Evolutionary conservation across 1,139 yeast species (phyloP).

Genomic region (Torulaspora pretoriensis): DNA sequence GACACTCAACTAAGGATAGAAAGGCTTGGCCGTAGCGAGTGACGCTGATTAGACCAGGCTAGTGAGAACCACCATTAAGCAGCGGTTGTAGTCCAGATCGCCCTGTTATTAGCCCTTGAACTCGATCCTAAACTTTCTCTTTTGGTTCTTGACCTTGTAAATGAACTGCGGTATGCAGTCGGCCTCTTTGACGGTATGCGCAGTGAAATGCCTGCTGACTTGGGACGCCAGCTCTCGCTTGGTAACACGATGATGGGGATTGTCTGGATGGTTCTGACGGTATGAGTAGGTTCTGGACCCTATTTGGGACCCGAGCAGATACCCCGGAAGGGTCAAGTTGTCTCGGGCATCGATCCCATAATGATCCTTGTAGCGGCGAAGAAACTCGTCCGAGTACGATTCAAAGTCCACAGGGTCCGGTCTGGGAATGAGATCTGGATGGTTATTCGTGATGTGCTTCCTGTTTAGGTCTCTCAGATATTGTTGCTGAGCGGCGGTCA

Average conservation of each 20-base stretch:
- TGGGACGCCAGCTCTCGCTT: slow-evolving; percentile 30
- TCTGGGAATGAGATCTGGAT: slow-evolving; percentile 21
- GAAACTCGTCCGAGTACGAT: slow-evolving; percentile 31
- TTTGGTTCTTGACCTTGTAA: slow-evolving; percentile 35
- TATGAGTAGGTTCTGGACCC: slow-evolving; percentile 33
- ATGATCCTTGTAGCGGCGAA: slow-evolving; percentile 35
- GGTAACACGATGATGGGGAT: slow-evolving; percentile 27
- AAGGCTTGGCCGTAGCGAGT: background rate
- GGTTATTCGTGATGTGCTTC: slow-evolving; percentile 34
- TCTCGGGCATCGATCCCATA: slow-evolving; percentile 29
- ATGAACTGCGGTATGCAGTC: slow-evolving; percentile 37
- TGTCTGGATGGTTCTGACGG: slow-evolving; percentile 22
- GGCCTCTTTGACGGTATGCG: slow-evolving; percentile 29
- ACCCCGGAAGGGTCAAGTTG: slow-evolving; percentile 34
- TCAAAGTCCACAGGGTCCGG: slow-evolving; percentile 32
- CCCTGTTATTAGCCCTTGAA: slow-evolving; percentile 17
- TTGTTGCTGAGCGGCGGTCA: slow-evolving; percentile 35
- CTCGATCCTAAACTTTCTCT: slow-evolving; percentile 35
- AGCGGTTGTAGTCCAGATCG: background rate
- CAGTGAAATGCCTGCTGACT: slow-evolving; percentile 31
- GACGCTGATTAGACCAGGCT: slow-evolving; percentile 1
- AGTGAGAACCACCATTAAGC: background rate
- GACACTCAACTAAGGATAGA: background rate
- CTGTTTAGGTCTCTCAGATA: slow-evolving; percentile 30
- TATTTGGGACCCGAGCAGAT: slow-evolving; percentile 32